Base-by-base conservation (phyloP, 2,329 filamentous ascomycete genomes). In the Paradendryphiella salina region DNA sequence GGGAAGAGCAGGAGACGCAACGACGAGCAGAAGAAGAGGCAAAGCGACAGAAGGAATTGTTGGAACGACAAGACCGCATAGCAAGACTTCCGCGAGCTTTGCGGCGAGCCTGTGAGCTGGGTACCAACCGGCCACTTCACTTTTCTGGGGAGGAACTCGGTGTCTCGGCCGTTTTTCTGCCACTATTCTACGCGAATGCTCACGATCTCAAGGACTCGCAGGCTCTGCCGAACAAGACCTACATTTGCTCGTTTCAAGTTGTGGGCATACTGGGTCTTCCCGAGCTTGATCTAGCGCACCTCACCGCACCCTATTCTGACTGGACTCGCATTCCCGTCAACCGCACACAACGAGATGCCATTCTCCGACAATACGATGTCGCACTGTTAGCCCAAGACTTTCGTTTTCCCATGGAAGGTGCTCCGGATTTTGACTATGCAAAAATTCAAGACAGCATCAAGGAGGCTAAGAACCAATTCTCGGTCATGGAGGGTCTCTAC, bases 261-360 rank as follows among this genome's bases (percentile, higher is more conserved):
- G 72, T 71, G 1, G 73, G 73, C 34, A 72, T 75, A 34, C 72
- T 75, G 7, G 73, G 73, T 8, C 64, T 75, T 5, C 65, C 71
- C 5, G 72, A 75, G 43, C 71, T 73, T 7, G 72, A 75, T 43
- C 61, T 75, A 9, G 61, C 66, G 15, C 57, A 59, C 14, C 63
- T 72, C n/a, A 55, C 61, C 8, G 46, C 60, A 10, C 70, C 70
- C 1, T 72, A 71, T 37, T 66, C 52, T 8, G 59, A 70, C n/a
- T 75, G 73, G 73, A 54, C 69, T 10, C 71, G 67, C 33, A 68
- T 69, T 29, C 57, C 63, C 2, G 71, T 75, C 14, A 71, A 63
- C 6, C 49, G 49, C 15, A 58, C 66, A 42, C 72, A 75, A 20
- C 66, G 71, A 31, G 63, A 74, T 28, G 57, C 63, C 6, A 68